These are phyloP conservation scores for Coniochaeta hoffmannii DNA, from an alignment of 2,329 filamentous ascomycete species.

Conservation along the genomic window DNA sequence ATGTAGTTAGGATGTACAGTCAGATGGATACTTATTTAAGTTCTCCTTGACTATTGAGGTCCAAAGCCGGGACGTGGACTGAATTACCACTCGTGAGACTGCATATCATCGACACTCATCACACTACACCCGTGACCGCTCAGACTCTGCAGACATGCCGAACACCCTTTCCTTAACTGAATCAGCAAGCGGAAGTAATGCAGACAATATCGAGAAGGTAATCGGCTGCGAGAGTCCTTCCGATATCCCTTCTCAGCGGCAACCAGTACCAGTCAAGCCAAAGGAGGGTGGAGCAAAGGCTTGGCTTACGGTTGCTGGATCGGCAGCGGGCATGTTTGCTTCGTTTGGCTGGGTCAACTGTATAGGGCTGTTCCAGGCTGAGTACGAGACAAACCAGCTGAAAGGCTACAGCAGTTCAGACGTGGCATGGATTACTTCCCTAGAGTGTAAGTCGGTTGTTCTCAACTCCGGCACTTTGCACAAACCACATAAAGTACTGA, in stretches of 20 bases:
- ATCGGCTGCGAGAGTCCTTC: background rate
- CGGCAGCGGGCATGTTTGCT: conserved; percentile 11
- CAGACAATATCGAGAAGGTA: background rate
- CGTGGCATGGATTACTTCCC: conserved; percentile 42
- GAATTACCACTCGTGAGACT: too few species aligned
- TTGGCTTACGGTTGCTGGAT: conserved; percentile 8
- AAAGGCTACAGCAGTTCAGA: conserved; percentile 32
- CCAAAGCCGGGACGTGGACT: too few species aligned
- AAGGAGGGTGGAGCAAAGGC: conserved; percentile 8
- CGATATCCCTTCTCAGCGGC: background rate
- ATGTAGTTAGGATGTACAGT: too few species aligned
- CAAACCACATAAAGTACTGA: background rate
- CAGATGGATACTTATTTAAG: too few species aligned
- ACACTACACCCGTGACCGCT: too few species aligned
- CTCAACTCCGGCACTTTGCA: background rate
- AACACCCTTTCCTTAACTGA: background rate
- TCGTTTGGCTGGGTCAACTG: conserved; percentile 20
- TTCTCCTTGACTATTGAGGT: too few species aligned
- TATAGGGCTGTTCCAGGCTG: conserved; percentile 40
- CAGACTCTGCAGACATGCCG: background rate
- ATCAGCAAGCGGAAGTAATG: background rate
- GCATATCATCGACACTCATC: too few species aligned
- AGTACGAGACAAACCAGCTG: conserved; percentile 37
- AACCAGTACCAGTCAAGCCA: background rate
- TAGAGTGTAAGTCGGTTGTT: conserved; percentile 20